Base-by-base conservation (phyloP, 495 filamentous ascomycete species). In the Staphylotrichum longicolle region DNA sequence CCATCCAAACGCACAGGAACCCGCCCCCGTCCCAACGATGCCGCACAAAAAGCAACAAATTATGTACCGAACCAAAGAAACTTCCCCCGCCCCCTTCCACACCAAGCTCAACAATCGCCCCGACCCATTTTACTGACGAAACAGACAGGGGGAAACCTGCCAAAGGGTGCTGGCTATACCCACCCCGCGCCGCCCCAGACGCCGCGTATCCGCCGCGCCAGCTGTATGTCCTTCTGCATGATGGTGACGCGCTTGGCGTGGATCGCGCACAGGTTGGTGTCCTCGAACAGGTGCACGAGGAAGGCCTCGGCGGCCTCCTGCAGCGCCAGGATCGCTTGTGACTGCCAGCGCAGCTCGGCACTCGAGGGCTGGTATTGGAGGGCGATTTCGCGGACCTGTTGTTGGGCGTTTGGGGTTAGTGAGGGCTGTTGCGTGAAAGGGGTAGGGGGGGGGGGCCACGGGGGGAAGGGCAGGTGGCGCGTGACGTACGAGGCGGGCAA, bases 191-290 rank as follows among this genome's bases (percentile, higher is more conserved):
- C 82, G 46, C 82, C 82, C 81, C 80, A 83, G n/a, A 79, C 72
- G 20, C 79, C 82, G 34, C 92, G 82, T 78, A 96, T 95, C 67
- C 92, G 78, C 65, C 92, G 80, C 41, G 92, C 92, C 52, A 96
- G 80, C 71, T 96, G 92, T 48, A 96, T 93, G 74, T 96, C 92
- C 74, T 94, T 95, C 71, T 96, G 91, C 92, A 96, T 96, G 65
- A 98, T 96, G 2, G 93, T 98, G 7, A 98, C 93, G 35, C 93
- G 82, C 78, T 96, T 97, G 46, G 93, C 93, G 72, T 98, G 93
- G 35, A 98, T 89, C 15, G 93, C 93, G 75, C 93, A 94, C 34
- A 98, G 82, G 76, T 97, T 96, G 27, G 91, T 89, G 71, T 98
- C 93, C 72, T 96, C 92, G 74, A 98, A 98, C 0, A 98, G 74